These are phyloP conservation scores for Schizopora paradoxa DNA, from an alignment of 1,284 basidiomycete genomes.

Conservation along the genomic window DNA sequence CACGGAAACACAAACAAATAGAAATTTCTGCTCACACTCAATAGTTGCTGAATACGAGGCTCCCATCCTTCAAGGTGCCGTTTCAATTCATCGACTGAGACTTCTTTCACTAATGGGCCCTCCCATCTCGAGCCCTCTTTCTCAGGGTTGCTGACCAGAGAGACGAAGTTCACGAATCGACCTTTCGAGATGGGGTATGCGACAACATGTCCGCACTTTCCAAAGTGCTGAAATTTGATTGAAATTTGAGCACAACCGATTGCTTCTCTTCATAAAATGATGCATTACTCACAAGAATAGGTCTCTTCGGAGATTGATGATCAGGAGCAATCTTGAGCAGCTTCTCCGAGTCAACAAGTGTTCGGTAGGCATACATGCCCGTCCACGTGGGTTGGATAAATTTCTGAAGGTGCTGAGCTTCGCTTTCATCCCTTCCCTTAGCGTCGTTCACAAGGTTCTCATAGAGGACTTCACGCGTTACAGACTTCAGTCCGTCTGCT, in stretches of 20 bases:
- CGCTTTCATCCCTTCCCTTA: slow-evolving; percentile 7
- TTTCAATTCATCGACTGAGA: slow-evolving; percentile 20
- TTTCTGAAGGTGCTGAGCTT: slow-evolving; percentile 18
- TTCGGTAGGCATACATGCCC: slow-evolving; percentile 39
- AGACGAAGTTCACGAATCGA: slow-evolving; percentile 22
- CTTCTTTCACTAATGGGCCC: slow-evolving; percentile 23
- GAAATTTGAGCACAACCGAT: neutral
- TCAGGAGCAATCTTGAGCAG: slow-evolving; percentile 29
- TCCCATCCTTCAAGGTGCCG: slow-evolving; percentile 24
- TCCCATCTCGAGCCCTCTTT: slow-evolving; percentile 21
- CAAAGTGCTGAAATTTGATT: slow-evolving; percentile 33
- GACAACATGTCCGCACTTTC: slow-evolving; percentile 32
- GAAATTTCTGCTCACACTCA: slow-evolving; percentile 20
- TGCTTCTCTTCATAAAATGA: too few species aligned
- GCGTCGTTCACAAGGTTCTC: slow-evolving; percentile 21
- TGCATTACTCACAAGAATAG: slow-evolving; percentile 20
- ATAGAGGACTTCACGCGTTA: slow-evolving; percentile 33
- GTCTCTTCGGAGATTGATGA: slow-evolving; percentile 29
- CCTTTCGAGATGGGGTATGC: slow-evolving; percentile 26
- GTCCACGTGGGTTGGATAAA: slow-evolving; percentile 36
- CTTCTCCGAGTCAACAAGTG: slow-evolving; percentile 29
- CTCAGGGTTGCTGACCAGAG: slow-evolving; percentile 20
- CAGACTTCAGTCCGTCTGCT: slow-evolving; percentile 41
- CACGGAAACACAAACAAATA: slow-evolving; percentile 4
- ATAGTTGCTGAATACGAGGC: slow-evolving; percentile 22